phyloP scores from a whole-genome alignment of 1,139 yeast genomes.

The Zygotorulaspora mrakii region DNA sequence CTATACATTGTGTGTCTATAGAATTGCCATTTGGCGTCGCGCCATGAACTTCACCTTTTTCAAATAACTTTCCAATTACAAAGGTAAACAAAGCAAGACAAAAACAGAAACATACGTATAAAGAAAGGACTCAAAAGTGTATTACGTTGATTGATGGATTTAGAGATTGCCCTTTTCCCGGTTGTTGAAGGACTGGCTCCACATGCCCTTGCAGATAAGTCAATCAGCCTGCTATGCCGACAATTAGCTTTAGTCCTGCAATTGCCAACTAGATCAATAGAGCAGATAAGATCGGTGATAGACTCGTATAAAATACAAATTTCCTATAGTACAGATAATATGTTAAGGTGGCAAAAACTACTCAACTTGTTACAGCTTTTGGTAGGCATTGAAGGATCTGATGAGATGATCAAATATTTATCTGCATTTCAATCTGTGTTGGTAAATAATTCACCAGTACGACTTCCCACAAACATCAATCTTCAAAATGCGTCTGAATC shows the following conservation, averaged over 20 bases:
- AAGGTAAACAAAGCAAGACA: conserved; percentile 7
- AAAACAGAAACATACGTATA: neutral
- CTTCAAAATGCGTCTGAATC: conserved; percentile 3
- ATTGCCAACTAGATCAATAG: conserved; percentile 14
- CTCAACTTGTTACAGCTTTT: conserved; percentile 20
- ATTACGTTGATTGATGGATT: conserved; percentile 14
- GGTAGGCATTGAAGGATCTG: conserved; percentile 16
- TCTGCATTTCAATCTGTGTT: conserved; percentile 19
- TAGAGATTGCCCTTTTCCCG: conserved; percentile 18
- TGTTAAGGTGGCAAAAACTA: conserved; percentile 23
- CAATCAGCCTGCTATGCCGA: conserved; percentile 14
- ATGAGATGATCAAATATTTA: conserved; percentile 23
- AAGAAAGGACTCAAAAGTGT: neutral
- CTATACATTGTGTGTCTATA: neutral
- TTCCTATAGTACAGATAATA: conserved; percentile 14
- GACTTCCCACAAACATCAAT: conserved; percentile 3
- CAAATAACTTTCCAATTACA: too few relatives aligned
- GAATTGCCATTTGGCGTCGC: too few relatives aligned
- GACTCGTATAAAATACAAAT: conserved; percentile 20
- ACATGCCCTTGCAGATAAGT: conserved; percentile 14
- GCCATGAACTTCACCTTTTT: too few relatives aligned
- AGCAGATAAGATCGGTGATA: conserved; percentile 14
- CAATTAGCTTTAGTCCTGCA: conserved; percentile 15
- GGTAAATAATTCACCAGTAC: conserved; percentile 10
- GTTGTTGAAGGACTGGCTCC: conserved; percentile 20